phyloP scores from a whole-genome alignment of 345 rosid species.

The Citrus hindsii region DNA sequence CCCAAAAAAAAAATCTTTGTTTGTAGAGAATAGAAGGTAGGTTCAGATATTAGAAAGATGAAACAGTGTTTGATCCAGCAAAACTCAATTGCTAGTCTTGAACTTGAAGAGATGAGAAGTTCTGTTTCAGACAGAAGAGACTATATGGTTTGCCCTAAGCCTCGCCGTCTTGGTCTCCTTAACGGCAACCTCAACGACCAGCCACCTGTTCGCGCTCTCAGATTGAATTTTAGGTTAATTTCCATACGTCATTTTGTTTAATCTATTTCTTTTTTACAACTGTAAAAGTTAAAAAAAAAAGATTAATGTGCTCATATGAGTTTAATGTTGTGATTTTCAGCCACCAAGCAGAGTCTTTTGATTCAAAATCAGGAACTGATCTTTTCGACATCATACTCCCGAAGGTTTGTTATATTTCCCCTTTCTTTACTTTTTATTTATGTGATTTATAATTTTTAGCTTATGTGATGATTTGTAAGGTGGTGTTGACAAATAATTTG shows the following conservation, averaged over 20 bases:
- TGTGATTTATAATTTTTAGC: not conserved
- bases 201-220: conserved; percentile 43
- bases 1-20: not conserved
- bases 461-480: not conserved
- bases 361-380: conserved; percentile 57
- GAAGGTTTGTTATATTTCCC: conserved; percentile 40
- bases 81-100: conserved; percentile 42
- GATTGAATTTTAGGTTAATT: conserved; percentile 55
- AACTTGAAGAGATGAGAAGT: conserved; percentile 54
- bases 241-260: not conserved
- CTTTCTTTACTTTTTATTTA: not conserved
- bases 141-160: conserved; percentile 69
- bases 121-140: conserved; percentile 38
- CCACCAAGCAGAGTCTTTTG: conserved; percentile 61
- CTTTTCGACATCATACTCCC: conserved; percentile 71
- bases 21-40: not conserved
- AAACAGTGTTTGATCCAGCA: conserved; percentile 63
- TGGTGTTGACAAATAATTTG: not conserved
- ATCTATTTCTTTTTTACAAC: not conserved
- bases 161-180: conserved; percentile 53
- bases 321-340: conserved; percentile 32
- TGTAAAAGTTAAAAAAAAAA: not conserved
- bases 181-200: conserved; percentile 37
- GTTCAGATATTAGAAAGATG: conserved; percentile 26
- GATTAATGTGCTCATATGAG: not conserved